Base-by-base conservation (phyloP, 2,329 filamentous ascomycete genomes). In the Aureobasidium subglaciale region DNA sequence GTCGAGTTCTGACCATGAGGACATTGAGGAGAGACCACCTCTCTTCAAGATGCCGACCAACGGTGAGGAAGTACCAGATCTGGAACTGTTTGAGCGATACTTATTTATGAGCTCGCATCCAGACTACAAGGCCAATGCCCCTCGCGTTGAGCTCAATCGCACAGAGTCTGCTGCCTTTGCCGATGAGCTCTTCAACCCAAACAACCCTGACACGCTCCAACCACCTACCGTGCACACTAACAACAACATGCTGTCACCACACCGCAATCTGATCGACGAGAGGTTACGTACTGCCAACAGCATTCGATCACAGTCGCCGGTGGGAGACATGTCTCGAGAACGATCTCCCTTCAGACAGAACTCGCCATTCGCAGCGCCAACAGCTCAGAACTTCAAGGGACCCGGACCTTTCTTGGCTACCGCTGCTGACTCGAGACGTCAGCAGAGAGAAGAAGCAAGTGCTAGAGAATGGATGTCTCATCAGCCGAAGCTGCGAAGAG, bases 131-230 rank as follows among this genome's bases (percentile, higher is more conserved):
- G 24, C 37, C 20, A 38, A 35, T 27, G 56, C 48, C 18, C 56
- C 55, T 87, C 90, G 24, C 93, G 80, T 95, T 60, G 86, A 90
- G 56, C 62, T 70, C 7, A 66, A 64, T 62, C 81, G 90, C 56
- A 93, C 90, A 0, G 89, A 93, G 73, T 92, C 90, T 16, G 90
- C 95, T 65, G 80, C 89, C 48, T 92, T 88, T 65, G 80, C 83
- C 64, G 91, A 96, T 68, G 89, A 93, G 69, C 79, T 95, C 1
- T 95, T 88, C 75, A 90, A 86, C 63, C 85, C 87, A 0, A 80
- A 78, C 63, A 83, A 84, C 58, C 77, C 84, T 64, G 80, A 80
- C 0, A 27, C 50, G 3, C 38, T 43, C 11, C 73, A 82, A 4
- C 73, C 82, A 3, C 76, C 76, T 8, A 74, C 76, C 45, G 63